These are phyloP conservation scores for Suhomyces kunorum DNA, from an alignment of 1,139 yeast species.

Conservation along the genomic window DNA sequence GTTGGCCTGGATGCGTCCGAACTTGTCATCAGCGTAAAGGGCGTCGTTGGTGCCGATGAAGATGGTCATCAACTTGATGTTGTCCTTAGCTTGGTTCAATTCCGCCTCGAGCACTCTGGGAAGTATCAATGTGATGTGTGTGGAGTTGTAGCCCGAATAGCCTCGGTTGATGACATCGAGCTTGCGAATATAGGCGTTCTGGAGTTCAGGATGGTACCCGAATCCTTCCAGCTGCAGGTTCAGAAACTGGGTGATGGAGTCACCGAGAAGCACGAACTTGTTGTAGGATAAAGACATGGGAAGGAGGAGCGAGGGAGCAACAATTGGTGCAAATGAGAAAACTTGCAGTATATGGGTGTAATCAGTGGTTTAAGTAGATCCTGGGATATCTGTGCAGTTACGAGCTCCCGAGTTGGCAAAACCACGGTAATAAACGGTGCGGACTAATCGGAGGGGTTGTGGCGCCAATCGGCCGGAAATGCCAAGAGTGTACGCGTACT, in stretches of 20 bases:
- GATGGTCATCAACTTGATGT: constrained; percentile 48
- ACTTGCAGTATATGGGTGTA: not conserved
- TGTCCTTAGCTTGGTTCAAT: constrained; percentile 27
- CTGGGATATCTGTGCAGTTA: no score
- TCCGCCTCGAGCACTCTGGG: constrained; percentile 51
- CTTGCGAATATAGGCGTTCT: constrained; percentile 49
- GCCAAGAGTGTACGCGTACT: no score
- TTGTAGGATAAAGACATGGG: constrained; percentile 24
- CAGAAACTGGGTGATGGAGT: constrained; percentile 63
- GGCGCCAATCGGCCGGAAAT: no score
- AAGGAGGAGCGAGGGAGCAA: not conserved
- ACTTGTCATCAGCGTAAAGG: constrained; percentile 19
- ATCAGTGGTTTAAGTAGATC: no score
- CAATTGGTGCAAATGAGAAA: not conserved
- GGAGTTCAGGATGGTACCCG: constrained; percentile 54
- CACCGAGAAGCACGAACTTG: constrained; percentile 65
- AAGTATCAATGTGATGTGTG: constrained; percentile 49
- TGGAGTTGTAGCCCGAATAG: constrained; percentile 60
- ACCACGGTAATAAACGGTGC: no score
- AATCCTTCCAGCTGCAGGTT: constrained; percentile 41
- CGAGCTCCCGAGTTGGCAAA: no score
- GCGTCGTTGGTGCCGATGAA: constrained; percentile 84
- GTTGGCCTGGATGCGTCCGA: constrained; percentile 53
- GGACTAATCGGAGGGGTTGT: no score
- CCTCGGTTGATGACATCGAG: constrained; percentile 63